Evolutionary conservation across 1,139 yeast genomes (phyloP).

Genomic region (Sugiyamaella sp.): DNA sequence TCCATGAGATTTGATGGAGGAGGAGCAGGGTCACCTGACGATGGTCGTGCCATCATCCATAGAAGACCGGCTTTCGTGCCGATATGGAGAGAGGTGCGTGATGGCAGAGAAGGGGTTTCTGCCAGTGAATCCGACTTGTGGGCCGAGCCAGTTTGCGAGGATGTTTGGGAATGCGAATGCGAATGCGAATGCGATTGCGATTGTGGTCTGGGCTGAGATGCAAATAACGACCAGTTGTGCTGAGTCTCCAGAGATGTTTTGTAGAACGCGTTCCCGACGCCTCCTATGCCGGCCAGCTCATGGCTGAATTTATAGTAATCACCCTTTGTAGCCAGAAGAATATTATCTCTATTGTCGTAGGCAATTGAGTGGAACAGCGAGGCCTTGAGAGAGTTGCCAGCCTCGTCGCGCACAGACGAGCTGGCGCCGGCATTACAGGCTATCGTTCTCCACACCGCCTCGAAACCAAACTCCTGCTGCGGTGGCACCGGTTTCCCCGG

Average conservation of each 20-base stretch:
- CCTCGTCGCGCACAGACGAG: conserved; percentile 38
- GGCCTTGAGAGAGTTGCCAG: conserved; percentile 46
- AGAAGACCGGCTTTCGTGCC: conserved; percentile 58
- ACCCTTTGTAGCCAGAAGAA: conserved; percentile 53
- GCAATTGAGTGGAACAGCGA: conserved; percentile 41
- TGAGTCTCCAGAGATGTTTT: conserved; percentile 40
- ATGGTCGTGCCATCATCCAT: conserved; percentile 42
- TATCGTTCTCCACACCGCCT: conserved; percentile 62
- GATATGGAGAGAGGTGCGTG: conserved; percentile 32
- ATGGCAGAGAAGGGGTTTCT: too few species aligned
- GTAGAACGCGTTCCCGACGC: conserved; percentile 32
- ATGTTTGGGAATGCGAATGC: too few species aligned
- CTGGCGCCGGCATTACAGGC: conserved; percentile 44
- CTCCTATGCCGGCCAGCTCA: conserved; percentile 52
- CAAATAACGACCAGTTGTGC: conserved; percentile 32
- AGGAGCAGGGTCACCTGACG: conserved; percentile 10
- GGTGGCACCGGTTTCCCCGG: neutral
- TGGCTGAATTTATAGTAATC: conserved; percentile 53
- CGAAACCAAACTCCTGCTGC: conserved; percentile 58
- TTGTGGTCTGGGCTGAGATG: neutral
- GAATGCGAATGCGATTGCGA: conserved; percentile 15
- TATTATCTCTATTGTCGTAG: conserved; percentile 42
- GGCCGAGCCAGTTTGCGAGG: too few species aligned
- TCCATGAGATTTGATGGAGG: conserved; percentile 44
- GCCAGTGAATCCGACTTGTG: too few species aligned